phyloP scores from a whole-genome alignment of 176 grass and related monocot species.

The Bonia amplexicaulis region DNA sequence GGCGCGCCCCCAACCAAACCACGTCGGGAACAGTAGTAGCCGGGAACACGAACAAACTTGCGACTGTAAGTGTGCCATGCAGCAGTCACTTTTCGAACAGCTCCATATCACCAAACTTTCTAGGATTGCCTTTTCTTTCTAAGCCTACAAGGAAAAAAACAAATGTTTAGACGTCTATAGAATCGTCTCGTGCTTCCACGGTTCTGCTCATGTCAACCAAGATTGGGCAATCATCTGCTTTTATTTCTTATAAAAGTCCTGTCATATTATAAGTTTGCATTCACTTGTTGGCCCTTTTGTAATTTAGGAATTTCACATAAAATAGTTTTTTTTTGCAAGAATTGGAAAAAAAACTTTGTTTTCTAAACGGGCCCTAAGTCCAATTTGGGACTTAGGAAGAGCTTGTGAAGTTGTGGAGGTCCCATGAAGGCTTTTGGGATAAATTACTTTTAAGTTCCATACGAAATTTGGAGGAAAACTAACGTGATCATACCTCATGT shows the following conservation, averaged over 20 bases:
- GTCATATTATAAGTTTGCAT: not conserved
- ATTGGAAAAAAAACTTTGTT: too few relatives aligned
- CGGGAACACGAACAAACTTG: not conserved
- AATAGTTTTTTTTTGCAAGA: too few relatives aligned
- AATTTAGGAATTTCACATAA: too few relatives aligned
- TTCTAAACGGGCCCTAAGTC: not conserved
- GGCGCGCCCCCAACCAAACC: too few relatives aligned
- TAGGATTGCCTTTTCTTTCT: not conserved
- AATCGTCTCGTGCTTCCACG: too few relatives aligned
- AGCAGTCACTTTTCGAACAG: conserved; percentile 1
- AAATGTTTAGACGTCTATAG: not conserved
- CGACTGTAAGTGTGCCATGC: not conserved
- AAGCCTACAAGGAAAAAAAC: not conserved
- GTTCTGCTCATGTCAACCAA: not conserved
- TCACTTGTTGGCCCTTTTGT: not conserved
- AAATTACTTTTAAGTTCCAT: not conserved
- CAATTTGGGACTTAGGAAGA: not conserved
- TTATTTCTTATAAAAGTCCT: too few relatives aligned
- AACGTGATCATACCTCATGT: not conserved
- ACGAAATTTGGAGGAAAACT: not conserved
- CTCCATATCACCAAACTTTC: not conserved
- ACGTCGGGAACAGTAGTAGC: not conserved
- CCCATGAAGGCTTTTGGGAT: not conserved
- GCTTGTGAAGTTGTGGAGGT: not conserved
- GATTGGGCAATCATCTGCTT: not conserved